Evolutionary conservation across 2,329 filamentous ascomycete genomes (phyloP), one percentile per base, ranked within the genome.

Genomic region (Trichoderma sp.): DNA sequence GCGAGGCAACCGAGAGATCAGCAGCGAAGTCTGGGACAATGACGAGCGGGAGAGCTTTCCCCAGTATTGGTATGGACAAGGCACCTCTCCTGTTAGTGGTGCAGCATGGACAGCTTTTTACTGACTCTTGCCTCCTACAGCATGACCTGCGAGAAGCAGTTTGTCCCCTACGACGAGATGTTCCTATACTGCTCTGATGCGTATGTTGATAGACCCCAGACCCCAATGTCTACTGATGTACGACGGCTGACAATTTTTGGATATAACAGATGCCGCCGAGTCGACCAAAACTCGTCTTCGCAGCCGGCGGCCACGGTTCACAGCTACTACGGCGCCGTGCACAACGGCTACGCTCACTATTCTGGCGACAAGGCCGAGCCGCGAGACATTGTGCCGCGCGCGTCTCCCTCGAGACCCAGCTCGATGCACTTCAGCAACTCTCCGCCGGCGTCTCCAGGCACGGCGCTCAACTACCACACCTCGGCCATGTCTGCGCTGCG

Each of bases 141-240:
- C 78, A 89, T 89, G 87, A 85, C 83, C 10, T 90, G 87, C 76
- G 87, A 89, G 76, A 89, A 89, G 78, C 87, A 89, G 78, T 89
- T 89, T 75, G 77, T 87, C 27, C 83, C 86, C 59, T 80, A 83
- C 48, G 84, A 87, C 73, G 86, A 86, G 72, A 84, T 81, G 70
- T 81, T 83, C 69, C 77, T 89, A 52, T 90, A 89, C 79, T 90
- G 87, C 77, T 89, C 87, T 42, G 86, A 89, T 74, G 78, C 81
- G 86, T 89, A 82, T 79, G 86, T 82, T 68, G 64, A 61, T 19
- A 64, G 12, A 48, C 29, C 45, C 22, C 8, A 10, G 17, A 6
- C 10, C 48, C 53, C 6, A 7, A 17, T 5, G 34, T 52, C 53
- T 8, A 7, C n/a, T 5, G 34, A 27, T 17, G 7, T n/a, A 58